Evolutionary conservation across 2,329 filamentous ascomycete genomes (phyloP).

Genomic region (Thermomyces lanuginosus): DNA sequence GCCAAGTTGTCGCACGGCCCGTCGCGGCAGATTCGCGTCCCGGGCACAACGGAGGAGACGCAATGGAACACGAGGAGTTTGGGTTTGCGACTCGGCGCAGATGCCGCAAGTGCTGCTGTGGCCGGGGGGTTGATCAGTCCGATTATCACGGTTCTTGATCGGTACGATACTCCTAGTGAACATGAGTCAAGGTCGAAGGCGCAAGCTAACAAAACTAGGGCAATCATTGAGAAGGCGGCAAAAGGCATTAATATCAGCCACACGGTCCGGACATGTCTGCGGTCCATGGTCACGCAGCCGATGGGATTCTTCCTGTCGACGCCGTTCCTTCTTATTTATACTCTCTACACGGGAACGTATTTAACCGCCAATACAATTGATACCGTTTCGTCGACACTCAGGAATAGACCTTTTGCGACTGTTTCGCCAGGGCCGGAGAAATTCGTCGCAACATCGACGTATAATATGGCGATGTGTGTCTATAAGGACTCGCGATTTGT

Average conservation of each 20-base stretch:
- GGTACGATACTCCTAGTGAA: constrained; percentile 33
- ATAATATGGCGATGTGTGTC: constrained; percentile 72
- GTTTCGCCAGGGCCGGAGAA: constrained; percentile 63
- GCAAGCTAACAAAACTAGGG: constrained; percentile 15
- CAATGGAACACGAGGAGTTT: constrained; percentile 65
- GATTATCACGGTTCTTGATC: constrained; percentile 73
- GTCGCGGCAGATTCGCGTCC: too few relatives aligned
- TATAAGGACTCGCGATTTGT: constrained; percentile 84
- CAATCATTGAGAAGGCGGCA: constrained; percentile 35
- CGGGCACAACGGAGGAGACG: constrained; percentile 1
- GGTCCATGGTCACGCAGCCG: constrained; percentile 24
- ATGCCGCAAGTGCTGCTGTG: constrained; percentile 50
- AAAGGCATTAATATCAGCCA: constrained; percentile 26
- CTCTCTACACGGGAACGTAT: constrained; percentile 76
- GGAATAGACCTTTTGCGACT: constrained; percentile 36
- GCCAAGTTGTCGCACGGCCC: background rate
- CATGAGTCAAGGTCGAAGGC: background rate
- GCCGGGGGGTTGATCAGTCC: constrained; percentile 67
- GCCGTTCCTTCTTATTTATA: constrained; percentile 34
- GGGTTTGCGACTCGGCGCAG: constrained; percentile 47
- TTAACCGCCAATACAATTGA: constrained; percentile 76
- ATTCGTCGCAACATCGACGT: constrained; percentile 61
- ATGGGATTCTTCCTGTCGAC: constrained; percentile 30
- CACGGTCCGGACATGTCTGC: constrained; percentile 25
- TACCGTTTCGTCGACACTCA: constrained; percentile 53